Base-by-base conservation (phyloP, 352 stramenopile genomes). In the Pythium scleroteichum region DNA sequence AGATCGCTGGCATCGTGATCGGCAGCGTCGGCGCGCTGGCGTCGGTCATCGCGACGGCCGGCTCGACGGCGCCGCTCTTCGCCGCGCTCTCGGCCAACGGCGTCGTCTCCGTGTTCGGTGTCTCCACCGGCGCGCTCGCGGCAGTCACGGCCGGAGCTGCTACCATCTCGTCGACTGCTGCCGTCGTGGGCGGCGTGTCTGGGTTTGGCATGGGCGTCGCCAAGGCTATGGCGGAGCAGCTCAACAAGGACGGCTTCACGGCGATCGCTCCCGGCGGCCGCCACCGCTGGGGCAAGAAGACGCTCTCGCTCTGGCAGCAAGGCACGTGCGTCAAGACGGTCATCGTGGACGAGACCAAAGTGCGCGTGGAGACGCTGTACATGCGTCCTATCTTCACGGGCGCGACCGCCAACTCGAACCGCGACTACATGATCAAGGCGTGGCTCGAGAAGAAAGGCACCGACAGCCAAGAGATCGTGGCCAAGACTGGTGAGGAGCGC, bases 371-470 rank as follows among this genome's bases (percentile, higher is more conserved):
- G 45, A 79, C 74, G 29, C 22, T 81, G 16, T 83, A 79, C 70
- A 79, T 79, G 73, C 71, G 72, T 51, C 74, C 71, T 16, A 82
- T 83, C 71, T 85, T 85, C 71, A 82, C 62, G 19, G 72, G 74
- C 26, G 56, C 70, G 48, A 74, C 71, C 2, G 63, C 72, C 62
- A 73, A 73, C 44, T 82, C 71, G 6, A 79, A 80, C 59, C 51
- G 68, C 24, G 64, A 73, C 48, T 68, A 87, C 52, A 60, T 76
- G 24, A 80, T 82, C 44, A 64, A 82, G 63, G 75, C 53, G 46
- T 82, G 77, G 72, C 69, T 84, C 49, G 59, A 84, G 50, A 84
- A 76, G 63, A 73, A 66, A 35, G 72, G 67, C 12, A 69, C 71
- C 2, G 71, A 82, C 53, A 64, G 56, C 4, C 19, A 62, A 23